Evolutionary conservation across 441 rosid genomes (phyloP).

Genomic region (Pelargonium cotyledonis): DNA sequence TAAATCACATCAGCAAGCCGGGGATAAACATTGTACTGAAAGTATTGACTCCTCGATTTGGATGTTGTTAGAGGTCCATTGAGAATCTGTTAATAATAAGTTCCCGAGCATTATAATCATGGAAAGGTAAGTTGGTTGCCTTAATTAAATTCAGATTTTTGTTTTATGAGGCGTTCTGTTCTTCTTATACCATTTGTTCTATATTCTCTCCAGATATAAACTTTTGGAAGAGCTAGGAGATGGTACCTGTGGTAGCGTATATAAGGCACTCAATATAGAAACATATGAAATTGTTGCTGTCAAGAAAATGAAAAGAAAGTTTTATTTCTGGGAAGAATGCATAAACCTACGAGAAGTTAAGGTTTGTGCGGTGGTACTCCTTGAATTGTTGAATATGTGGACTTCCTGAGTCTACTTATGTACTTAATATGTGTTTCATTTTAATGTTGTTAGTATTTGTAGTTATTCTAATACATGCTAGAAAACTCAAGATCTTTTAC

Average conservation of each 20-base stretch:
- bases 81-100: conserved; percentile 44
- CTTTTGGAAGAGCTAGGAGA: conserved; percentile 88
- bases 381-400: conserved; percentile 1
- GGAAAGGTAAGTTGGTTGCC: conserved; percentile 60
- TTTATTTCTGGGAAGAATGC: conserved; percentile 90
- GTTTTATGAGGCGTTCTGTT: conserved; percentile 4
- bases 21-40: conserved; percentile 31
- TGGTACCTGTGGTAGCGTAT: conserved; percentile 95
- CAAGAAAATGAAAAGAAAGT: conserved; percentile 92
- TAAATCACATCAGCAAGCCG: conserved; percentile 35
- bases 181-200: conserved; percentile 7
- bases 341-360: conserved; percentile 86
- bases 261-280: conserved; percentile 70
- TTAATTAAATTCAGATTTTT: neutral
- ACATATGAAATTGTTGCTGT: conserved; percentile 84
- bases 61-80: conserved; percentile 56
- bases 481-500: neutral
- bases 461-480: neutral
- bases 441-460: neutral
- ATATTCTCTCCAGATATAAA: conserved; percentile 51
- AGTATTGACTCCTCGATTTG: conserved; percentile 43
- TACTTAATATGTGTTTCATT: neutral
- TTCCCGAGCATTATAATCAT: conserved; percentile 33
- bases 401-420: neutral
- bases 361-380: conserved; percentile 31